Base-by-base conservation (phyloP, 1,139 yeast genomes). In the Magnusiomyces tetraspermus region DNA sequence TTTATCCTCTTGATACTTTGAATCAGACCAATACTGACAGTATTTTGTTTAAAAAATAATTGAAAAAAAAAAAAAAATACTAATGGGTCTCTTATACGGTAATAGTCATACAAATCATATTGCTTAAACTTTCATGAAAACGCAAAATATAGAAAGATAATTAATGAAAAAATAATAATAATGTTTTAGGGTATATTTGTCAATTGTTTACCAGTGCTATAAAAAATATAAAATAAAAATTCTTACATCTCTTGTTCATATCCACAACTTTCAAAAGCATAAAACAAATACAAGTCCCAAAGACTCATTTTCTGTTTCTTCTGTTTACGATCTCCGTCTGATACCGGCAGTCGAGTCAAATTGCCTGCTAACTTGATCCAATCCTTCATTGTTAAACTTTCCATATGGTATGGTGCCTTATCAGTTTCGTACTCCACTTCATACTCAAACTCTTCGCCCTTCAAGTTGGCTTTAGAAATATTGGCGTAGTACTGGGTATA, bases 401-500 rank as follows among this genome's bases (percentile, higher is more conserved):
- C 48, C 48, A 57, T 48, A 37, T 52, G 43, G 43, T 80, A 82
- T 11, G 76, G 70, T 21, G 72, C 70, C 53, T 81, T 83, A 55
- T 80, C 82, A 0, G 94, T 84, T 2, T 80, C 70, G 61, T 86
- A 87, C 62, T 85, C 92, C 19, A 83, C 69, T 59, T 83, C 79
- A 62, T 73, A 85, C 8, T 64, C 70, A 59, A 85, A 83, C 19
- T 73, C 65, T 58, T 75, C 73, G 24, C 71, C 61, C 1, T 79
- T 78, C 2, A 66, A 59, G 59, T 82, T 77, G 51, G 81, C 76
- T 5, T 66, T 60, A 31, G 75, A 71, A 58, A 86, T 72, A 65
- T 87, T 87, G 13, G 82, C 76, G 63, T 72, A 86, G 64, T 82
- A 86, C 64, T 85, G 95, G 1, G 80, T 80, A 64, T 83, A 87